Evolutionary conservation across 345 rosid genomes (phyloP), one percentile per base, ranked within the genome.

Genomic region (Firmiana major): DNA sequence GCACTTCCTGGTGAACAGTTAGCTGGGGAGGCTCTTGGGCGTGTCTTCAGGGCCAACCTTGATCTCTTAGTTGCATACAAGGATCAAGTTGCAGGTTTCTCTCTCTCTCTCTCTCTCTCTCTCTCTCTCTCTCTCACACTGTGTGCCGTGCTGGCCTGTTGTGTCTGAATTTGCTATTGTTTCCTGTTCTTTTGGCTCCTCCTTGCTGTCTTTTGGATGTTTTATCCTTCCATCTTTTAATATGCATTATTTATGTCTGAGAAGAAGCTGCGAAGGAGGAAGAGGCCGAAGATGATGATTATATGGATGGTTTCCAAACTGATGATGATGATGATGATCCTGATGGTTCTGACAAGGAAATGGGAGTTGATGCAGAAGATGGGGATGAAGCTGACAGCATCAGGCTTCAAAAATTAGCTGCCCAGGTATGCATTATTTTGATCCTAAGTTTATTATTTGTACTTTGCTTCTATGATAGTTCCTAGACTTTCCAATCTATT

Each of bases 361-460:
- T 97, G 98, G 98, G 97, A 71, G 90, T 84, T 71, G 97, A 94
- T 83, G 88, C 86, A 17, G 98, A 91, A 86, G 98, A 97, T 80
- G 98, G 95, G 54, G 99, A 96, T 86, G 98, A 91, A 86, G 97
- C 93, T 79, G 91, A 94, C 79, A 92, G 92, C 84, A 76, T 67
- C 59, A 91, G 86, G 81, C 90, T 94, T 80, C 90, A 84, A 80
- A 94, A 93, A 79, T 84, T 97, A 77, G 99, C 94, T 71, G 96
- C 94, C 36, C 98, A 90, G 98, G 99, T 97, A 40, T 67, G 81
- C 73, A 57, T 75, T 64, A n/a, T 22, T 22, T 53, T 40, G 65
- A 34, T 60, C 54, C 49, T 21, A 40, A n/a, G 6, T 0, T 49
- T 9, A 31, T 19, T 57, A 0, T 73, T 73, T 46, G 9, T 62